These are phyloP conservation scores for Tricholoma terreum DNA, from an alignment of 768 basidiomycete species.

Conservation along the genomic window DNA sequence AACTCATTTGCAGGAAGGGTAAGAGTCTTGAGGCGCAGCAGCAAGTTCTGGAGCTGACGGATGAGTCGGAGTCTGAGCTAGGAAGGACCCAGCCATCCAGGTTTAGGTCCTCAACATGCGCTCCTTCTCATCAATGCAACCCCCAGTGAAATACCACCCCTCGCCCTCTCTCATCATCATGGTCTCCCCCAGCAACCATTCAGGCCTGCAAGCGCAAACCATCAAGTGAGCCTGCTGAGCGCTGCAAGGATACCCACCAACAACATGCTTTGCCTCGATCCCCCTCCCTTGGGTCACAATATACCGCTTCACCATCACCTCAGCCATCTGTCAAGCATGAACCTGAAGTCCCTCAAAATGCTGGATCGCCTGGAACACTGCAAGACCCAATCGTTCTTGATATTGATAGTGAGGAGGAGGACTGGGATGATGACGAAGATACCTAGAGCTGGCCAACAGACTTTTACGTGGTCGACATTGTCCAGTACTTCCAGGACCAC, in stretches of 20 bases:
- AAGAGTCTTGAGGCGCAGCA: neutral
- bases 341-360: neutral
- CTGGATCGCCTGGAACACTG: neutral
- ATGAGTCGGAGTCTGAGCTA: neutral
- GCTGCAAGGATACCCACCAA: too few species aligned
- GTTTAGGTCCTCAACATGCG: too few species aligned
- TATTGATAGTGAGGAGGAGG: neutral
- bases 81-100: too few species aligned
- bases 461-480: neutral
- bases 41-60: neutral
- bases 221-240: too few species aligned
- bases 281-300: too few species aligned
- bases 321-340: neutral
- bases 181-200: neutral
- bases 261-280: too few species aligned
- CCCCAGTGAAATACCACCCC: neutral
- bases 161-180: too few species aligned
- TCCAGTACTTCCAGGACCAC: too few species aligned
- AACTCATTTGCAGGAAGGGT: neutral
- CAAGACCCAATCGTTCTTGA: neutral
- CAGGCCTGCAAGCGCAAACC: neutral
- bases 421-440: too few species aligned
- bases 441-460: neutral
- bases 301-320: neutral
- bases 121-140: neutral